Evolutionary conservation across 2,329 filamentous ascomycete genomes (phyloP), one percentile per base, ranked within the genome.

Genomic region (Alternaria ethzedia): DNA sequence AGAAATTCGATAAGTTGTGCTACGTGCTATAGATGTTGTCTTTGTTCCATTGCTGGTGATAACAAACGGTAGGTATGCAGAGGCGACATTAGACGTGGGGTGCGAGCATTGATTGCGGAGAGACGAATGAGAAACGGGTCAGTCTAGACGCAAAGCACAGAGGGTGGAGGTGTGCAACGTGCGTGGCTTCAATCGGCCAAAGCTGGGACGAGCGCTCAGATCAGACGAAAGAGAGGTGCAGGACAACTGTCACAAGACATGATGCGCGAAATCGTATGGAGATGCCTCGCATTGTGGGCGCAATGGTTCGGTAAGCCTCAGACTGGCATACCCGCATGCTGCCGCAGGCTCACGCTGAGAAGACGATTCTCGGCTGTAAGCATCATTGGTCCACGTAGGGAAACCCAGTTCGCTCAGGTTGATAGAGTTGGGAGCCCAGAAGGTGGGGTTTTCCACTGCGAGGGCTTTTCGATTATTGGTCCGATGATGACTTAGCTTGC

Each of bases 371-470:
- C 71, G 72, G 71, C 67, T 66, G 69, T 68, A 64, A 60, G 65
- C 65, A 54, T 66, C 47, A 79, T 76, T 79, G 76, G 77, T 73
- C 78, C 78, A 79, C 78, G 78, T 79, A 70, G 65, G 68, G 62
- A 65, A 66, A 63, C 63, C 67, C 69, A 67, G 68, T 74, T 72
- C 67, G 74, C 69, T 69, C 61, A 70, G 56, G 56, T 54, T 70
- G 69, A 73, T 71, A 70, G 75, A 71, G 69, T 66, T 66, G 63
- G 32, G 72, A 63, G 64, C 67, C 71, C 69, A 68, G 66, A 54
- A 69, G 67, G 73, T 75, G 75, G 72, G 72, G 61, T 74, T 63
- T 62, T 43, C 23, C 57, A 67, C 64, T 54, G 57, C 62, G 51
- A 69, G 57, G 59, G 54, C 58, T 54, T 63, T 70, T 61, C 68